phyloP scores from a whole-genome alignment of 2,329 filamentous ascomycete species.

The Neoascochyta sp. region DNA sequence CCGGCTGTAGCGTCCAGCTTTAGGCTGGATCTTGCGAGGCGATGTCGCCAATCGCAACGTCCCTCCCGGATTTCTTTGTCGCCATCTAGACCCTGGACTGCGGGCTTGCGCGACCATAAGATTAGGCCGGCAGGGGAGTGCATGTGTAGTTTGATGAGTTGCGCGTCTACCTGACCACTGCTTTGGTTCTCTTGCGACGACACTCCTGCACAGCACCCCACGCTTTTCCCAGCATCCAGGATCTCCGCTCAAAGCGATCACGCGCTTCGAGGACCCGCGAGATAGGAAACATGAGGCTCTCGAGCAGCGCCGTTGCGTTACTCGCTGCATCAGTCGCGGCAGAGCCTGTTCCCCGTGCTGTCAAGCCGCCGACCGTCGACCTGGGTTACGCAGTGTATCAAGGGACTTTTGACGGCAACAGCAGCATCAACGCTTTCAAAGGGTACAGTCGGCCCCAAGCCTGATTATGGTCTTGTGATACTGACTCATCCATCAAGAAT shows the following conservation, averaged over 20 bases:
- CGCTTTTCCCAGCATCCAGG: slow-evolving; percentile 7
- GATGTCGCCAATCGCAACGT: too few relatives aligned
- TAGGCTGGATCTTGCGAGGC: too few relatives aligned
- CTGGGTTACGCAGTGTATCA: slow-evolving; percentile 33
- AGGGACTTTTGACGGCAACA: slow-evolving; percentile 21
- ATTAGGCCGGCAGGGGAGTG: slow-evolving; percentile 5
- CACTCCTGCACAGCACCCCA: slow-evolving; percentile 6
- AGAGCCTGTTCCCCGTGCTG: slow-evolving; percentile 21
- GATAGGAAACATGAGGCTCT: slow-evolving; percentile 12
- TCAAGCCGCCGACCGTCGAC: slow-evolving; percentile 26
- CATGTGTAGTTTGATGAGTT: slow-evolving; percentile 15
- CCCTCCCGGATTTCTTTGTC: too few relatives aligned
- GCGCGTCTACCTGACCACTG: slow-evolving; percentile 14
- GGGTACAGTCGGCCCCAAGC: slow-evolving; percentile 15
- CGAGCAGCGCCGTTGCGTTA: slow-evolving; percentile 13
- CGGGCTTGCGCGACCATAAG: too few relatives aligned
- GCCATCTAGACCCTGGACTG: too few relatives aligned
- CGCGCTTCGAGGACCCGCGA: slow-evolving; percentile 6
- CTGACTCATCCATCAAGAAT: too few relatives aligned
- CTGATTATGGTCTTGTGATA: too few relatives aligned
- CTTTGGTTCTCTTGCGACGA: slow-evolving; percentile 11
- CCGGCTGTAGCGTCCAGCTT: too few relatives aligned
- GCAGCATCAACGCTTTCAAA: slow-evolving; percentile 32
- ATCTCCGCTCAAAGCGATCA: slow-evolving; percentile 3
- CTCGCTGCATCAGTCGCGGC: slow-evolving; percentile 12